These are phyloP conservation scores for Myxozyma udenii DNA, from an alignment of 805 yeast genomes.

Conservation along the genomic window DNA sequence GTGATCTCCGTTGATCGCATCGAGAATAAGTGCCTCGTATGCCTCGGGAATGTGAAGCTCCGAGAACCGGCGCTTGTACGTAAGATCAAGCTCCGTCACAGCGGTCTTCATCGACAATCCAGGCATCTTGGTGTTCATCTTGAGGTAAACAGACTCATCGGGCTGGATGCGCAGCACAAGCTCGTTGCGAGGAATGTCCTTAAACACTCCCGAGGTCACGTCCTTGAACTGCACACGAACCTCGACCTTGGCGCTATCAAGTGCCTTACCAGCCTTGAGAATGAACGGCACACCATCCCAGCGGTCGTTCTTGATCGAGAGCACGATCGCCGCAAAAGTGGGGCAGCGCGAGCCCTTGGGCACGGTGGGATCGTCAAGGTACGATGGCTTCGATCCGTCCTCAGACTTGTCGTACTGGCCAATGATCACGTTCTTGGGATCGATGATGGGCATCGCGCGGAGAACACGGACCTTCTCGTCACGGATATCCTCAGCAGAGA, in stretches of 20 bases:
- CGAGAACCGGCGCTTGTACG: constrained; percentile 75
- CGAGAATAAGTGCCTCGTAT: constrained; percentile 91
- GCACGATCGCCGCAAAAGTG: constrained; percentile 82
- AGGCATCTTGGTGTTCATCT: constrained; percentile 89
- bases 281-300: constrained; percentile 98
- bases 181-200: constrained; percentile 82
- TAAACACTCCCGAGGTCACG: constrained; percentile 78
- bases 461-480: constrained; percentile 94
- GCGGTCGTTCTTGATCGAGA: constrained; percentile 83
- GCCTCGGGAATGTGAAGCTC: constrained; percentile 97
- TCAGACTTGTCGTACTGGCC: constrained; percentile 86
- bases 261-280: constrained; percentile 93
- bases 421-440: constrained; percentile 61
- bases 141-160: constrained; percentile 86
- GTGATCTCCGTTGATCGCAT: constrained; percentile 86
- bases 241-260: constrained; percentile 92
- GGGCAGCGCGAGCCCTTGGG: constrained; percentile 77
- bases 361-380: constrained; percentile 89
- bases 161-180: constrained; percentile 94
- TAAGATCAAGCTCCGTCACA: constrained; percentile 84
- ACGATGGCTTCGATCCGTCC: constrained; percentile 88
- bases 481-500: constrained; percentile 87
- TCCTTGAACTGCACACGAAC: constrained; percentile 88
- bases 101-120: constrained; percentile 82
- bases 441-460: constrained; percentile 71